Evolutionary conservation across 768 basidiomycete genomes (phyloP).

Genomic region (Cytidiella melzeri): DNA sequence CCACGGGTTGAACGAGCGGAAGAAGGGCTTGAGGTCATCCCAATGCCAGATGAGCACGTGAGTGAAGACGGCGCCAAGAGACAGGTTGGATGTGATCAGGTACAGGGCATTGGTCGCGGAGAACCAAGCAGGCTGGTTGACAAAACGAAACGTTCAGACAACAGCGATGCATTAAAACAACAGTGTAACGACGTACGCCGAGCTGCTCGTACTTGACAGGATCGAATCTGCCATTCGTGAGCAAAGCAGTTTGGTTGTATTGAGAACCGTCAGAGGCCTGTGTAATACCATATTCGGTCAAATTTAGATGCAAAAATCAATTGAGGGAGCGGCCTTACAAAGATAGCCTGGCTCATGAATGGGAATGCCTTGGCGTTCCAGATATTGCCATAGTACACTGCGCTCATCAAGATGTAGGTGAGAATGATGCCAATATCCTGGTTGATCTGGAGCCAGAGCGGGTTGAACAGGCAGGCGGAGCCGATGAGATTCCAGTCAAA

Average conservation of each 20-base stretch:
- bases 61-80: slow-evolving; percentile 28
- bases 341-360: slow-evolving; percentile 35
- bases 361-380: slow-evolving; percentile 59
- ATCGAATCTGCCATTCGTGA: slow-evolving; percentile 33
- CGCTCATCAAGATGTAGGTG: slow-evolving; percentile 26
- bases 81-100: slow-evolving; percentile 29
- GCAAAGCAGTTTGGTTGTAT: slow-evolving; percentile 41
- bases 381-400: slow-evolving; percentile 36
- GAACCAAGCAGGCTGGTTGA: slow-evolving; percentile 29
- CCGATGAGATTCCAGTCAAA: slow-evolving; percentile 60
- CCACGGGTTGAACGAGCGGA: slow-evolving; percentile 30
- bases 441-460: slow-evolving; percentile 23
- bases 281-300: no score
- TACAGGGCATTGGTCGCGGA: slow-evolving; percentile 31
- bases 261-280: slow-evolving; percentile 21
- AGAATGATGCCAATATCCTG: slow-evolving; percentile 25
- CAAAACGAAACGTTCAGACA: slow-evolving; percentile 12
- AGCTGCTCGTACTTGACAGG: slow-evolving; percentile 21
- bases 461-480: slow-evolving; percentile 33
- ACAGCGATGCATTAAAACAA: slow-evolving; percentile 7
- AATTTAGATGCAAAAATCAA: background rate
- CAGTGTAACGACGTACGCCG: slow-evolving; percentile 16
- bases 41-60: slow-evolving; percentile 33
- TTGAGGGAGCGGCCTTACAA: slow-evolving; percentile 14
- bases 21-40: slow-evolving; percentile 29